These are phyloP conservation scores for Fonsecaea erecta DNA, from an alignment of 2,329 filamentous ascomycete species.

Conservation along the genomic window DNA sequence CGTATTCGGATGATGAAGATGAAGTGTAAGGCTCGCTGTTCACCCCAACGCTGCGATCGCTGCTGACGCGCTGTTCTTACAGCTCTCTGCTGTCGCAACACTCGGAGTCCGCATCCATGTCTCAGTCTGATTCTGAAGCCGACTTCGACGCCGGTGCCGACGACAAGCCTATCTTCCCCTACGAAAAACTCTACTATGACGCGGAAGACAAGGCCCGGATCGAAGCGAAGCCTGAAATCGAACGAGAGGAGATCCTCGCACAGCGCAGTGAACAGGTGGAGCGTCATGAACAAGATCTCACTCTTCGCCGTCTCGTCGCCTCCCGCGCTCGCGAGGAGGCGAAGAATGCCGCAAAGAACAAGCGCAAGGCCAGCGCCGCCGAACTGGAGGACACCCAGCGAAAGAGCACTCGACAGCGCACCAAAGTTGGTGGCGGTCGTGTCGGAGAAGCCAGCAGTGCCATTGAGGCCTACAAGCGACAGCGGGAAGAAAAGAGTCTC, in stretches of 20 bases:
- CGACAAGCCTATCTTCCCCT: slow-evolving; percentile 68
- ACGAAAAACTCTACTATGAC: slow-evolving; percentile 83
- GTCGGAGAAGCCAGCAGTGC: slow-evolving; percentile 71
- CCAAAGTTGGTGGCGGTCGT: slow-evolving; percentile 67
- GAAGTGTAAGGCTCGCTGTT: slow-evolving; percentile 69
- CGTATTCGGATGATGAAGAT: slow-evolving; percentile 74
- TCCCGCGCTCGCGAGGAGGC: slow-evolving; percentile 66
- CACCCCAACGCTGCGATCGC: not conserved
- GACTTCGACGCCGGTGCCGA: slow-evolving; percentile 59
- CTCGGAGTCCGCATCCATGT: slow-evolving; percentile 84
- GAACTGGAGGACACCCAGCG: slow-evolving; percentile 78
- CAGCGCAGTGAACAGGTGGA: slow-evolving; percentile 84
- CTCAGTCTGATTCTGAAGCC: slow-evolving; percentile 81
- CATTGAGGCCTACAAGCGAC: slow-evolving; percentile 71
- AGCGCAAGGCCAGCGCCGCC: slow-evolving; percentile 77
- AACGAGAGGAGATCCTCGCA: slow-evolving; percentile 87
- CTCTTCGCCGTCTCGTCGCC: slow-evolving; percentile 77
- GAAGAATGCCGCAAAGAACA: slow-evolving; percentile 57
- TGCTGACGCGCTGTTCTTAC: slow-evolving; percentile 29
- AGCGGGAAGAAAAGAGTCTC: slow-evolving; percentile 63
- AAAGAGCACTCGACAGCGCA: slow-evolving; percentile 74
- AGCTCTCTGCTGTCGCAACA: slow-evolving; percentile 75
- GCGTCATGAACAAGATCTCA: slow-evolving; percentile 77
- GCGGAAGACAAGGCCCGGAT: slow-evolving; percentile 77
- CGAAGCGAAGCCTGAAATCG: slow-evolving; percentile 83